Conservation (phyloP, 108 stramenopile genomes). For the Stephanodiscus minutulus region DNA sequence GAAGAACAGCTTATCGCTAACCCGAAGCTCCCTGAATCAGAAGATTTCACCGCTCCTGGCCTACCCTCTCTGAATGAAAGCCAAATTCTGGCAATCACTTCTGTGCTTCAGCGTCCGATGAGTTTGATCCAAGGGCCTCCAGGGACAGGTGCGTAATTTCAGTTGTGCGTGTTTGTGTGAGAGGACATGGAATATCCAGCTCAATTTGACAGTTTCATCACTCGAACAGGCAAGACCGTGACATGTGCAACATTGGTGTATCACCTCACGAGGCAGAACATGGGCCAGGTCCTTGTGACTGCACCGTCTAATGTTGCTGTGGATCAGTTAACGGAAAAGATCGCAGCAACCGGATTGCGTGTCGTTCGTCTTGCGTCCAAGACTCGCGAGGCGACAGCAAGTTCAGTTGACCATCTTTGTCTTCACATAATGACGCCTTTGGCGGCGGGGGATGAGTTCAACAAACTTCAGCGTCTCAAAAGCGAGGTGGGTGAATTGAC, state of each 20-base stretch:
- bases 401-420: slow-evolving; percentile 89
- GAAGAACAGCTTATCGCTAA: slow-evolving; percentile 90
- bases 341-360: slow-evolving; percentile 93
- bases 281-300: slow-evolving; percentile 96
- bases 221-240: slow-evolving; percentile 93
- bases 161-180: background rate
- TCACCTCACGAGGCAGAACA: slow-evolving; percentile 93
- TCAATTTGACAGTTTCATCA: background rate
- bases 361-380: slow-evolving; percentile 95
- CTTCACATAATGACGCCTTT: slow-evolving; percentile 91
- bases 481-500: slow-evolving; percentile 94
- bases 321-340: slow-evolving; percentile 98
- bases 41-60: slow-evolving; percentile 89
- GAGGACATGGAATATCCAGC: background rate
- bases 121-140: slow-evolving; percentile 97
- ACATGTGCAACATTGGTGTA: slow-evolving; percentile 96
- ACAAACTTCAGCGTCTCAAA: slow-evolving; percentile 92
- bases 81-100: slow-evolving; percentile 89
- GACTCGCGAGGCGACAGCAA: slow-evolving; percentile 88
- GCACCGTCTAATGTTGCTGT: slow-evolving; percentile 99
- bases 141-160: slow-evolving; percentile 47
- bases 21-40: slow-evolving; percentile 58
- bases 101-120: slow-evolving; percentile 92
- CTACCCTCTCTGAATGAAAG: slow-evolving; percentile 95
- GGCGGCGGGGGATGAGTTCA: slow-evolving; percentile 87